Conservation (phyloP, 305 asterid species). For the Fraxinus xanthoxyloides region DNA sequence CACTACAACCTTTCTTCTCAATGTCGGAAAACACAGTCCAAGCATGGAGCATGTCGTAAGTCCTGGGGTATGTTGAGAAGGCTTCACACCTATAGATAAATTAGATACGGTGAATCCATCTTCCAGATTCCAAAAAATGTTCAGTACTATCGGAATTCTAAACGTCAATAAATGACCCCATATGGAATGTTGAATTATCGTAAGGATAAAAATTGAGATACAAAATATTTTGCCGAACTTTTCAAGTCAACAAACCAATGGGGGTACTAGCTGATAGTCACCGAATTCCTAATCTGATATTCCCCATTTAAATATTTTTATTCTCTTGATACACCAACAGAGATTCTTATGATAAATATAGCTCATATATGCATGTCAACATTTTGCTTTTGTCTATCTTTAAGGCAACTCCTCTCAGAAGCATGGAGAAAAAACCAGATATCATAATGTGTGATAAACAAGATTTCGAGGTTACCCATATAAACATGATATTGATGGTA, state of each 20-base stretch:
- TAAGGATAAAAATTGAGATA: not conserved
- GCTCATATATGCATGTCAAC: not conserved
- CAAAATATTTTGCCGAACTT: not conserved
- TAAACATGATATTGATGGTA: not conserved
- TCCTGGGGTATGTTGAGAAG: slow-evolving; percentile 80
- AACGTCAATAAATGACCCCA: not conserved
- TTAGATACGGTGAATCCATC: not conserved
- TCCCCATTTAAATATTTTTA: not conserved
- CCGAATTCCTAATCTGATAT: not conserved
- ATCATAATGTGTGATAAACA: not conserved
- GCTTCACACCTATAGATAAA: slow-evolving; percentile 76
- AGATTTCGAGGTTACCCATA: not conserved
- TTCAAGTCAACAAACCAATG: not conserved
- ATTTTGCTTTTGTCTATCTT: not conserved
- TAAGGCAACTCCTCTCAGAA: not conserved
- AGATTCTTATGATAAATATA: not conserved
- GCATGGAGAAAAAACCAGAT: not conserved
- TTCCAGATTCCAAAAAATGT: not conserved
- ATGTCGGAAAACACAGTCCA: slow-evolving; percentile 77
- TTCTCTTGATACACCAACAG: not conserved
- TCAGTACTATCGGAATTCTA: not conserved
- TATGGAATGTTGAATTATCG: not conserved
- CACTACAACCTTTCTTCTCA: slow-evolving; percentile 91
- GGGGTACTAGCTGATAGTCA: not conserved
- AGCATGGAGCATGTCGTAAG: slow-evolving; percentile 83